A percentile compares a stretch with the other conserved stretches of the same genome.
phyloP scores from a whole-genome alignment of 768 basidiomycete genomes.

The Trametes punicea region DNA sequence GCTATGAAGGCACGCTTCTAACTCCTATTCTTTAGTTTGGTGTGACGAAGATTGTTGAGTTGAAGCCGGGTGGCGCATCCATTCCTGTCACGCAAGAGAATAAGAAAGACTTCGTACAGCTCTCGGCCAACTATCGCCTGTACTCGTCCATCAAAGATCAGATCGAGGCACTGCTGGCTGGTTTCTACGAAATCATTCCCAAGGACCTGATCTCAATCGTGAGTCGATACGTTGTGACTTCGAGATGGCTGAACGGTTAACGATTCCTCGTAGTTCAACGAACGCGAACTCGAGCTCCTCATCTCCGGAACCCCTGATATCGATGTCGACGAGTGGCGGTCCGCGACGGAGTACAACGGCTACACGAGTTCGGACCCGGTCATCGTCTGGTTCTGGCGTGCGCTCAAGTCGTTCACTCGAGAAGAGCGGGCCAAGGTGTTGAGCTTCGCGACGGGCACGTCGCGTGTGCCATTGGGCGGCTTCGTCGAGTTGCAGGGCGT shows the following conservation, averaged over 20 bases:
- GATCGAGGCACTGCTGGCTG: slow-evolving; percentile 82
- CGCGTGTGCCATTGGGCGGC: slow-evolving; percentile 90
- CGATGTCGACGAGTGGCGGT: slow-evolving; percentile 96
- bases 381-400: slow-evolving; percentile 99
- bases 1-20: neutral
- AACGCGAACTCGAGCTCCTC: slow-evolving; percentile 89
- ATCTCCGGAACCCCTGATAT: slow-evolving; percentile 99
- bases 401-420: slow-evolving; percentile 93
- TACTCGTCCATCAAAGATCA: slow-evolving; percentile 95
- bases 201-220: slow-evolving; percentile 94
- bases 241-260: slow-evolving; percentile 15
- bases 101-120: slow-evolving; percentile 92
- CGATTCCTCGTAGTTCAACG: slow-evolving; percentile 66
- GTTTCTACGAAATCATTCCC: slow-evolving; percentile 98
- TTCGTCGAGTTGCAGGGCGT: slow-evolving; percentile 95
- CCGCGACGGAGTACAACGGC: slow-evolving; percentile 88
- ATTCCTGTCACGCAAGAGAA: slow-evolving; percentile 95
- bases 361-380: slow-evolving; percentile 89
- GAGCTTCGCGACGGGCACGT: slow-evolving; percentile 93
- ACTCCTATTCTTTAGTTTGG: slow-evolving; percentile 61
- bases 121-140: slow-evolving; percentile 91
- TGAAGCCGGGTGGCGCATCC: slow-evolving; percentile 82
- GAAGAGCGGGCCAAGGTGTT: slow-evolving; percentile 96
- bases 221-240: slow-evolving; percentile 35
- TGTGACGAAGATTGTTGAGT: slow-evolving; percentile 77